Conservation (phyloP, 768 basidiomycete genomes). For the Termitomyces sp. region DNA sequence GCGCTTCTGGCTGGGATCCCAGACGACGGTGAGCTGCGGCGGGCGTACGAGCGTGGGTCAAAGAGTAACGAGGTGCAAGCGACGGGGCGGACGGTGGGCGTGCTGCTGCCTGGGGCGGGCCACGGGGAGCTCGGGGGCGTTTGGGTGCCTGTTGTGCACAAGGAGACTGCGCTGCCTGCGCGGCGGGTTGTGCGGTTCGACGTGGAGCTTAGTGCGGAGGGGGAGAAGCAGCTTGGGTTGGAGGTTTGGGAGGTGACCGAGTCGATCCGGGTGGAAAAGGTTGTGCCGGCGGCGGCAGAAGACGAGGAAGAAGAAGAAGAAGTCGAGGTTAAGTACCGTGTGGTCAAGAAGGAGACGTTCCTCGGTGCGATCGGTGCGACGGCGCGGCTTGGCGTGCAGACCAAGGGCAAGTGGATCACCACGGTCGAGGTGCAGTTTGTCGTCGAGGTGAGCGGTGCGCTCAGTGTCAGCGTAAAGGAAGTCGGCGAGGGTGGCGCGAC, state of each 20-base stretch:
- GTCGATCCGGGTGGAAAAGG: constrained; percentile 56
- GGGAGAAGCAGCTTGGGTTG: constrained; percentile 42
- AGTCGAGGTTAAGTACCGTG: constrained; percentile 58
- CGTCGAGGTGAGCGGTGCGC: constrained; percentile 28
- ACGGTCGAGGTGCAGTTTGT: constrained; percentile 41
- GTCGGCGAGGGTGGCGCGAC: constrained; percentile 21
- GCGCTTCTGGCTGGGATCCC: constrained; percentile 48
- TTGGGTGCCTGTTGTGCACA: constrained; percentile 61
- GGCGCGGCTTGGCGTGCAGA: constrained; percentile 35
- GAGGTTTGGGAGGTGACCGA: constrained; percentile 81
- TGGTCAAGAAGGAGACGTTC: constrained; percentile 46
- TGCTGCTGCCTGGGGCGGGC: constrained; percentile 52
- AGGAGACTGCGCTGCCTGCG: constrained; percentile 68
- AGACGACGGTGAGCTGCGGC: constrained; percentile 41
- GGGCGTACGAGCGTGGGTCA: constrained; percentile 35
- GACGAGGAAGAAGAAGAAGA: constrained; percentile 52
- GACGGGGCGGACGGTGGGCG: constrained; percentile 58
- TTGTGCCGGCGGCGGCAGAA: constrained; percentile 36
- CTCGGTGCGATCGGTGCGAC: constrained; percentile 39
- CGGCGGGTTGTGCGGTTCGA: constrained; percentile 56
- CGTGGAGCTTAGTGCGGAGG: constrained; percentile 36
- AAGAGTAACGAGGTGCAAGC: constrained; percentile 41
- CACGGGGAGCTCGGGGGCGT: constrained; percentile 49
- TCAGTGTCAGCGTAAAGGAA: constrained; percentile 34
- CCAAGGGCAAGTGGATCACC: constrained; percentile 41